phyloP scores from a whole-genome alignment of 306 rosid genomes.

The Glycine tomentella region DNA sequence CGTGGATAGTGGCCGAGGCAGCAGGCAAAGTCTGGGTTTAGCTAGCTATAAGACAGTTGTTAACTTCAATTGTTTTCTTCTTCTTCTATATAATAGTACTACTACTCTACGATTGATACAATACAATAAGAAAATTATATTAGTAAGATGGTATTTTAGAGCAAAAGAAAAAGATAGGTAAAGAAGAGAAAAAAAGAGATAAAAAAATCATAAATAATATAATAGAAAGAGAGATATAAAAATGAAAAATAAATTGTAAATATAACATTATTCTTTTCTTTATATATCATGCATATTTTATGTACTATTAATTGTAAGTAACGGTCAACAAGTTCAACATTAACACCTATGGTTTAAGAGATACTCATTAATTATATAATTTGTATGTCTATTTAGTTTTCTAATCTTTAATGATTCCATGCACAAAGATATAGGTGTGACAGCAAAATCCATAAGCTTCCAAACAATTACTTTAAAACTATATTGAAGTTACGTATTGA shows the following conservation, averaged over 20 bases:
- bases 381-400: neutral
- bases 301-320: too few relatives aligned
- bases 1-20: too few relatives aligned
- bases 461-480: conserved; percentile 6
- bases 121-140: neutral
- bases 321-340: conserved; percentile 16
- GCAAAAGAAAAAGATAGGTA: neutral
- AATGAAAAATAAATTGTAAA: too few relatives aligned
- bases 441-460: conserved; percentile 33
- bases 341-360: neutral
- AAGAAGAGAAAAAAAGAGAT: neutral
- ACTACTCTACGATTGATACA: too few relatives aligned
- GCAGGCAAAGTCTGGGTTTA: neutral
- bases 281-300: too few relatives aligned
- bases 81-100: neutral
- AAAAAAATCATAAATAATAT: too few relatives aligned
- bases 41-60: conserved; percentile 7
- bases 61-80: neutral
- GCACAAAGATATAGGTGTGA: conserved; percentile 33
- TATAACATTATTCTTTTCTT: too few relatives aligned
- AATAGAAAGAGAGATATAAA: too few relatives aligned
- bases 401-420: conserved; percentile 16
- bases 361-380: neutral
- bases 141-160: too few relatives aligned
- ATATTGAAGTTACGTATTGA: neutral